Conservation (phyloP, 1,284 basidiomycete species). For the Clitocybe nebularis region DNA sequence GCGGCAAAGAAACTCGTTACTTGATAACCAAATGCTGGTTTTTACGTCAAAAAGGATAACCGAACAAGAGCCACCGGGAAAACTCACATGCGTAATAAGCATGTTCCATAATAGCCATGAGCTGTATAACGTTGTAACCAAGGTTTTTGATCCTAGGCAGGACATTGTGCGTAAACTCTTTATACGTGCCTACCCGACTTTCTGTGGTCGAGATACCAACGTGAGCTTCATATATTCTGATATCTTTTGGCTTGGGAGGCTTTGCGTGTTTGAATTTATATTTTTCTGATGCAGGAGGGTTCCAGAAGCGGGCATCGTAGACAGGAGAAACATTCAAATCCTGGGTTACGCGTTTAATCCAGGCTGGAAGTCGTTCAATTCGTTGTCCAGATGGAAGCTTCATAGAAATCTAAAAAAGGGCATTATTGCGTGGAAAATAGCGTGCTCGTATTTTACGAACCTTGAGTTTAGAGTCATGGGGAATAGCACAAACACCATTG, state of each 20-base stretch:
- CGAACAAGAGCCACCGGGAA: constrained; percentile 4
- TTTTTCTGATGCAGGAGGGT: constrained; percentile 68
- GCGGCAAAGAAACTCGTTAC: constrained; percentile 98
- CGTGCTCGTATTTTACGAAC: constrained; percentile 30
- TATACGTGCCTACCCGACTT: constrained; percentile 87
- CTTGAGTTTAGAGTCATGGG: constrained; percentile 94
- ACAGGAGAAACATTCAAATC: constrained; percentile 86
- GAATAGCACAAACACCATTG: constrained; percentile 77
- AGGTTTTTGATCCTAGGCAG: constrained; percentile 87
- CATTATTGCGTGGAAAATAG: constrained; percentile 1
- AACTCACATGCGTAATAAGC: constrained; percentile 94
- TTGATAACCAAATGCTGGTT: constrained; percentile 92
- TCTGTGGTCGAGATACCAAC: constrained; percentile 95
- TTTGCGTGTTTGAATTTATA: constrained; percentile 84
- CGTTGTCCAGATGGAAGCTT: constrained; percentile 70
- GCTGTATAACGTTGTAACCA: constrained; percentile 95
- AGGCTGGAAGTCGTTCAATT: constrained; percentile 89
- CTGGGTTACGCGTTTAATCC: constrained; percentile 95
- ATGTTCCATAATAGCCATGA: constrained; percentile 98
- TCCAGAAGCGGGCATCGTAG: constrained; percentile 99
- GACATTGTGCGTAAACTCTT: constrained; percentile 86
- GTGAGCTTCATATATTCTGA: constrained; percentile 96
- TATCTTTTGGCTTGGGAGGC: constrained; percentile 65
- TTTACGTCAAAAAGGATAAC: constrained; percentile 11
- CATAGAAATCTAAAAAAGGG: constrained; percentile 74